phyloP scores from a whole-genome alignment of 129 eudicot genomes.

The Flaveria brownii region DNA sequence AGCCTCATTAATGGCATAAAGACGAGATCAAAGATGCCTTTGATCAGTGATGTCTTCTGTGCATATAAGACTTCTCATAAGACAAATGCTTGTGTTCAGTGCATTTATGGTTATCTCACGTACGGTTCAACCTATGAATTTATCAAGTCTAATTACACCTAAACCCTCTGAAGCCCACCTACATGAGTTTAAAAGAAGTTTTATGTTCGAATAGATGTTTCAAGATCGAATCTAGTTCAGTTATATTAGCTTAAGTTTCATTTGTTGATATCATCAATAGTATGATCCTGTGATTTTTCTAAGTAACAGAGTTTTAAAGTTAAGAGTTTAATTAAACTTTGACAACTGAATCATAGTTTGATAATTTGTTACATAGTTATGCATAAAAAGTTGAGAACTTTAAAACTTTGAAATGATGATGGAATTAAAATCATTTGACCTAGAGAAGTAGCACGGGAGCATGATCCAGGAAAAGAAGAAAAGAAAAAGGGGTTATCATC shows the following conservation, averaged over 20 bases:
- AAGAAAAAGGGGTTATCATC: slow-evolving; percentile 36
- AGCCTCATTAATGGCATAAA: slow-evolving; percentile 53
- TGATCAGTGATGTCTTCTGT: slow-evolving; percentile 41
- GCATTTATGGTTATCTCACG: slow-evolving; percentile 51
- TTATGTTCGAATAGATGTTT: too few species aligned
- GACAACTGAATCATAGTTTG: neutral
- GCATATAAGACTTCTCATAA: slow-evolving; percentile 36
- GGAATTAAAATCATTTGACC: slow-evolving; percentile 35
- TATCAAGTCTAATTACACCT: slow-evolving; percentile 14
- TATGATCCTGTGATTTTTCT: too few species aligned
- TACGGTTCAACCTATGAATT: slow-evolving; percentile 35
- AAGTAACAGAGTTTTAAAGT: too few species aligned
- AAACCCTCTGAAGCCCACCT: neutral
- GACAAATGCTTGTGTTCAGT: slow-evolving; percentile 41
- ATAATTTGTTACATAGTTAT: neutral
- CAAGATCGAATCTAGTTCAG: too few species aligned
- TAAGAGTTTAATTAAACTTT: neutral
- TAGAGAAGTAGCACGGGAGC: slow-evolving; percentile 30
- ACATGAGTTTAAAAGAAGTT: too few species aligned
- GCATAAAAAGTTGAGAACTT: slow-evolving; percentile 19
- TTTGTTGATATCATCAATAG: too few species aligned
- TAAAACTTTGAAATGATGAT: slow-evolving; percentile 39
- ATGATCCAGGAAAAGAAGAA: slow-evolving; percentile 24
- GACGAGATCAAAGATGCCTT: slow-evolving; percentile 36
- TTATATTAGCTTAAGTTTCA: too few species aligned